Evolutionary conservation across 1,284 basidiomycete species (phyloP), one percentile per base, ranked within the genome.

Genomic region (Heliocybe sulcata): DNA sequence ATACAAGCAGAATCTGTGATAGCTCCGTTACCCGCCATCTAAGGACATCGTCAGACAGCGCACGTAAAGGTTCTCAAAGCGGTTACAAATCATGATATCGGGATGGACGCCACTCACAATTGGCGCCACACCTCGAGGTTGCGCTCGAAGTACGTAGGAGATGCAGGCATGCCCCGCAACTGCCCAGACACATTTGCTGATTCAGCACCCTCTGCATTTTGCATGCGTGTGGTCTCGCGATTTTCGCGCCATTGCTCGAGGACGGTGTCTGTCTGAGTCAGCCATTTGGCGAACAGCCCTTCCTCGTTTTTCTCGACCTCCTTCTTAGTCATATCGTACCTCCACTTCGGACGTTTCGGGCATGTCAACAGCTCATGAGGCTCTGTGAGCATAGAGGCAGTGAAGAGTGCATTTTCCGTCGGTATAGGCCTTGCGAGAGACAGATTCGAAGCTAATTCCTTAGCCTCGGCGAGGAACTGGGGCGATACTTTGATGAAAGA

Each of bases 111-210:
- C 22, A 79, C 85, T 64, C 70, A 92, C 83, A 95, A 70, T 71
- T 96, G 93, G 59, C 93, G 73, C 92, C 92, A 96, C 4, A 96
- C 93, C 67, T 95, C 90, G 23, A 95, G 65, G 68, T 96, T 96
- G 29, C 90, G 81, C 69, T 96, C 94, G 67, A 85, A 96, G 65
- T 88, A 87, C 0, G 89, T 87, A 1, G 87, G 81, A 9, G 87
- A 85, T 45, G 70, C 69, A 8, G 82, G 82, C 74, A 85, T 82
- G 27, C 6, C 11, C 8, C 14, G 12, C 12, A 55, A 57, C 51
- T 59, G 55, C 20, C 59, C 59, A 16, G 62, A 62, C 50, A 59
- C 55, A 51, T 59, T 31, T 62, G 58, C 33, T 63, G 61, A 19
- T 47, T 62, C 23, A 60, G 53, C 26, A 54, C 63, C 56, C 52